Base-by-base conservation (phyloP, 305 asterid species). In the Fraxinus paxiana region DNA sequence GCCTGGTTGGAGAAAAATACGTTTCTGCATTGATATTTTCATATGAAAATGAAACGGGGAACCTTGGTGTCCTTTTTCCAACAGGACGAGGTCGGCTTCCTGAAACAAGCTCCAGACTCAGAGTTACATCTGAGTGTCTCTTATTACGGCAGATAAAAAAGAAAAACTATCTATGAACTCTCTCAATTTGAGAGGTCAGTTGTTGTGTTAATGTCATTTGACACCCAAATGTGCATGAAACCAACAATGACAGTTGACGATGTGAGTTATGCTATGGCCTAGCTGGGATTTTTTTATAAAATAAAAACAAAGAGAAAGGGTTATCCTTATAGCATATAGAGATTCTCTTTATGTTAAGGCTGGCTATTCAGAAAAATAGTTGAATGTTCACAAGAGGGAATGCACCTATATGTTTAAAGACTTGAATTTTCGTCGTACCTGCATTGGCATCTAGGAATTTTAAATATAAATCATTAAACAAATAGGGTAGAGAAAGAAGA, bases 11-110 rank as follows among this genome's bases (percentile, higher is more conserved):
- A 67, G 94, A 92, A 83, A 84, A 85, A 70, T 83, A 83, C 79
- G 87, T 91, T 75, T 87, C 96, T 82, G 85, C 86, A 41, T 82
- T 85, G 73, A 33, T 41, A 78, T 89, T 92, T 77, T 89, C 98
- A 83, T 81, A 87, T 35, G 97, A 86, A 88, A 82, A 89, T 67
- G 94, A 83, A 73, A 93, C 92, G 43, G 97, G 97, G 86, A 90
- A 87, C 79, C 98, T 89, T 75, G 98, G 98, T 12, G 98, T 93
- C 88, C 98, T 88, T 87, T 92, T 93, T 35, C 98, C 97, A 81
- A 93, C 97, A 84, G 92, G 96, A 37, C 94, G 97, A 82, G 97
- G 97, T 81, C 89, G 86, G 86, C 91, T 90, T 77, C 95, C 98
- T 93, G 88, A 87, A 86, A 82, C 69, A 79, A 86, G 76, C 26